phyloP scores from a whole-genome alignment of 2,329 filamentous ascomycete genomes.

The Chrysoporthe puriensis region DNA sequence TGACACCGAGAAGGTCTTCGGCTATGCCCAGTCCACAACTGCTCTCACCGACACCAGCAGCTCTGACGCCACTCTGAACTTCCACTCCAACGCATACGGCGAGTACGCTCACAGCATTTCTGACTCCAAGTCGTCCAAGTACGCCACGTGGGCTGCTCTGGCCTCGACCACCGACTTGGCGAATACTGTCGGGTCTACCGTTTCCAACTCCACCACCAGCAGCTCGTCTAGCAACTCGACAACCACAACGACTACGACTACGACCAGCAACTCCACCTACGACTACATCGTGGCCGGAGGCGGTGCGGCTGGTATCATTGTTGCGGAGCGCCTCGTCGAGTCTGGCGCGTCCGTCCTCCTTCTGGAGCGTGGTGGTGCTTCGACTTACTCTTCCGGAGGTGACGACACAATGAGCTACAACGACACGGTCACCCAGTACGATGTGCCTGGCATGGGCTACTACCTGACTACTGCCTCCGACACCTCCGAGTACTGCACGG shows the following conservation, averaged over 20 bases:
- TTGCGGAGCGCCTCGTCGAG: slow-evolving; percentile 42
- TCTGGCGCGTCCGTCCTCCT: slow-evolving; percentile 43
- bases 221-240: slow-evolving; percentile 14
- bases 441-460: slow-evolving; percentile 37
- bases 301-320: slow-evolving; percentile 42
- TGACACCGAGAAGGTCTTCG: slow-evolving; percentile 36
- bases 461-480: slow-evolving; percentile 32
- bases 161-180: slow-evolving; percentile 29
- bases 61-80: slow-evolving; percentile 25
- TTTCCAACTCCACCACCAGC: slow-evolving; percentile 1
- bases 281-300: slow-evolving; percentile 46
- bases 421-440: slow-evolving; percentile 38
- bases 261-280: slow-evolving; percentile 41
- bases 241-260: slow-evolving; percentile 33
- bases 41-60: slow-evolving; percentile 39
- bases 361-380: slow-evolving; percentile 43
- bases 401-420: slow-evolving; percentile 38
- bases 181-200: neutral
- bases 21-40: slow-evolving; percentile 45
- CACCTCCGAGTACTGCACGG: slow-evolving; percentile 39
- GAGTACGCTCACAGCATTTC: slow-evolving; percentile 40
- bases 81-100: slow-evolving; percentile 45
- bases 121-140: slow-evolving; percentile 40
- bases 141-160: slow-evolving; percentile 34
- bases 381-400: slow-evolving; percentile 40